Conservation (phyloP, 495 filamentous ascomycete species). For the Penicillium lagena region DNA sequence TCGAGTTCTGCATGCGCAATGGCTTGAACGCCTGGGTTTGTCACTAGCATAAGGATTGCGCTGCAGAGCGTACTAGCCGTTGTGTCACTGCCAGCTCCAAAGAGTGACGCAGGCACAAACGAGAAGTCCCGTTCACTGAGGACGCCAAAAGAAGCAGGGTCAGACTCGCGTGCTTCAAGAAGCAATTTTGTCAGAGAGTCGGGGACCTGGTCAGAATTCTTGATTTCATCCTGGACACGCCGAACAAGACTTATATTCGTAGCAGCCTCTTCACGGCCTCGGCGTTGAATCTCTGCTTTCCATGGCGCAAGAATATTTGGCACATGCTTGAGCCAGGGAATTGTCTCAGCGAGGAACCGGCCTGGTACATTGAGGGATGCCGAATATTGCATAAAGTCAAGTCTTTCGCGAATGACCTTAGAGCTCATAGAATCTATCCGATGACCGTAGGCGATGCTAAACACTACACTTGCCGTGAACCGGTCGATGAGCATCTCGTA, state of each 20-base stretch:
- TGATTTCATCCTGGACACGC: conserved; percentile 6
- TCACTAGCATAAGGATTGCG: conserved; percentile 52
- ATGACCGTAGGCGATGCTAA: conserved; percentile 22
- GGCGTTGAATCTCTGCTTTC: conserved; percentile 17
- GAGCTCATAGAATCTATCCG: conserved; percentile 17
- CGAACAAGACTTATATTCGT: conserved; percentile 7
- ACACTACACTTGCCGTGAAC: conserved; percentile 19
- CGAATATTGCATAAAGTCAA: conserved; percentile 14
- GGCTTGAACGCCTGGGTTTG: conserved; percentile 31
- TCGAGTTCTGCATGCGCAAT: conserved; percentile 45
- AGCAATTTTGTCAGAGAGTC: conserved; percentile 25
- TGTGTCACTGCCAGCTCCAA: conserved; percentile 62
- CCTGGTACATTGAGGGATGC: conserved; percentile 15
- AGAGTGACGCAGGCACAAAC: conserved; percentile 32
- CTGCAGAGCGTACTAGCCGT: conserved; percentile 54
- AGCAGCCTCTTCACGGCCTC: conserved; percentile 8
- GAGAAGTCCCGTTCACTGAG: conserved; percentile 36
- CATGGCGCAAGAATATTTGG: conserved; percentile 19
- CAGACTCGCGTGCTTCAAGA: conserved; percentile 26
- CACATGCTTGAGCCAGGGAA: conserved; percentile 20
- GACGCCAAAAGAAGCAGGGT: conserved; percentile 22
- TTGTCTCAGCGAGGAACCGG: conserved; percentile 15
- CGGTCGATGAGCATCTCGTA: conserved; percentile 16
- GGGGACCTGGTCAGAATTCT: conserved; percentile 3
- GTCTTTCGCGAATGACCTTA: conserved; percentile 10